Evolutionary conservation across 1,284 basidiomycete genomes (phyloP), one percentile per base, ranked within the genome.

Genomic region (Blastosporella zonata): DNA sequence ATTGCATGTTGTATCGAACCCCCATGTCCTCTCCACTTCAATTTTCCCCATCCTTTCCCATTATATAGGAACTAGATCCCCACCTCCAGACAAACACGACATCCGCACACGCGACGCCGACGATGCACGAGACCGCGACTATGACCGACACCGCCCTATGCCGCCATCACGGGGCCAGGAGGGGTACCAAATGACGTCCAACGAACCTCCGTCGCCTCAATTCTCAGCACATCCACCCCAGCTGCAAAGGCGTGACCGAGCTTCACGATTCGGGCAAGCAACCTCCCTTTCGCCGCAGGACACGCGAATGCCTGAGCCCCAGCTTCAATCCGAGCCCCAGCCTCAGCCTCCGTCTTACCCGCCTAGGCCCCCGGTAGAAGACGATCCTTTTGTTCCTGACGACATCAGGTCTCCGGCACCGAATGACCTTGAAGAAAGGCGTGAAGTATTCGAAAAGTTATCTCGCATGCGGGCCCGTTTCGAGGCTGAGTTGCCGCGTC

Each of bases 31-130:
- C 59, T 52, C 55, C 60, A 64, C 66, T 58, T 64, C 42, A n/a
- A n/a, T n/a, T n/a, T n/a, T n/a, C 31, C 41, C 25, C 45, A 58
- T 69, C 73, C 71, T 74, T 67, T 56, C 37, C 55, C 56, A 55
- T 49, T 52, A 52, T 65, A 59, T 60, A 84, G 81, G 82, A 68
- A 69, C 68, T 56, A 74, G 75, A 61, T 79, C 79, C 33, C 71
- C 75, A 18, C 57, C 58, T 25, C 57, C 58, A 23, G 61, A 52
- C 36, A 25, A 55, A 31, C 63, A 53, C 46, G 62, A 64, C 27
- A 34, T 17, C 20, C 43, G 47, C 28, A n/a, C 48, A 23, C 60
- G 56, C 46, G 56, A 64, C 10, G 28, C 34, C 21, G 54, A 55
- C 35, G 33, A 37, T 18, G 2, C 21, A 43, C 51, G 49, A 42